A percentile compares a stretch with the other conserved stretches of the same genome.
Conservation (phyloP, 2,329 filamentous ascomycete species). For the Colletotrichum coccodes region DNA sequence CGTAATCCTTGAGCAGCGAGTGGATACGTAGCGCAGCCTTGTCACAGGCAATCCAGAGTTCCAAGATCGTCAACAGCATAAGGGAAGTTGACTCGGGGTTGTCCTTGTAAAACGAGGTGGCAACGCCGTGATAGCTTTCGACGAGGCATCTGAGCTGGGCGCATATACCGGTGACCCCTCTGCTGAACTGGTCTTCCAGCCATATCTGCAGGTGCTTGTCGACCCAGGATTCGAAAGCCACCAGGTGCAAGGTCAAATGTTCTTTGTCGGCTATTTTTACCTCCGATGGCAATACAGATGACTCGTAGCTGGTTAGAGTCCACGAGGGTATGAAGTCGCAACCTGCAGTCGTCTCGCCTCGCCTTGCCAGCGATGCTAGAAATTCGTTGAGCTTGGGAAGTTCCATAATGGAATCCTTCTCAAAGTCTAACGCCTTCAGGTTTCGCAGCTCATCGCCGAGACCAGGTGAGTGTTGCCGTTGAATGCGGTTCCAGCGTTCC, state of each 20-base stretch:
- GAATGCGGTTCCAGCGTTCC: neutral
- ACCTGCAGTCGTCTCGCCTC: neutral
- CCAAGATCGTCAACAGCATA: conserved; percentile 65
- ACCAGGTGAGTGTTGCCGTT: neutral
- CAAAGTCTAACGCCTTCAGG: conserved; percentile 24
- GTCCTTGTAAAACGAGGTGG: conserved; percentile 43
- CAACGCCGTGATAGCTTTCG: conserved; percentile 43
- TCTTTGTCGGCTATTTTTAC: neutral
- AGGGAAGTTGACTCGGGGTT: conserved; percentile 59
- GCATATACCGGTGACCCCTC: conserved; percentile 41
- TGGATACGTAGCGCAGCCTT: conserved; percentile 49
- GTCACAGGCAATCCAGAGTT: conserved; percentile 70
- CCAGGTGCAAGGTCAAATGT: neutral
- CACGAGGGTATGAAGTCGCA: neutral
- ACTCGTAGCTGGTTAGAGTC: neutral
- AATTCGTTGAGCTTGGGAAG: conserved; percentile 15
- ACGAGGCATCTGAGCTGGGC: conserved; percentile 42
- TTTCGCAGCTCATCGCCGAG: neutral
- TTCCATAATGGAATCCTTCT: conserved; percentile 26
- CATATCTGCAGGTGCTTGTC: neutral
- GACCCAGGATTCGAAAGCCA: conserved; percentile 58
- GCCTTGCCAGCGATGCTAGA: neutral
- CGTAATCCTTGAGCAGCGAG: conserved; percentile 57
- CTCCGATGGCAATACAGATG: neutral
- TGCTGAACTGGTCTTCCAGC: neutral